Base-by-base conservation (phyloP, 1,139 yeast species). In the Pichia cactophila region DNA sequence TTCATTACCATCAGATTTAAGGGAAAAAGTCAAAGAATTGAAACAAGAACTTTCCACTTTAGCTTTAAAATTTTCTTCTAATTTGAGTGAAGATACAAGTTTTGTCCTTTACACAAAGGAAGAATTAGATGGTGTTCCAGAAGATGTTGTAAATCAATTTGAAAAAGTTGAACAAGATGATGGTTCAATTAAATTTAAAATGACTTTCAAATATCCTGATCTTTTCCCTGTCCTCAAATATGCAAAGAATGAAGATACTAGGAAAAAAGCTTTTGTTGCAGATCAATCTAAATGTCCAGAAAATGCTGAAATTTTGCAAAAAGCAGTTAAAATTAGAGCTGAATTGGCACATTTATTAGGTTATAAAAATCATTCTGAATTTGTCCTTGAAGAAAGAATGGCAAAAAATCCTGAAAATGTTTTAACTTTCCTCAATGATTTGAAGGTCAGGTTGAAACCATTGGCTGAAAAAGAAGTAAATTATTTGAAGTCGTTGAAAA, bases 151-250 rank as follows among this genome's bases (percentile, higher is more conserved):
- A 54, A 73, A 71, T 26, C 84, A 77, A 60, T 84, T 81, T 60
- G 82, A 78, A 50, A 65, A 68, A 53, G 63, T 68, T 17, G 68
- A 40, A 31, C 41, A 45, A n/a, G 76, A 69, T 14, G 73, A 69
- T 43, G 80, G 75, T 14, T 61, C 62, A 35, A 54, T 56, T 4
- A 75, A 75, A 60, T 74, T 68, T 61, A 83, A 82, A 62, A 82
- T 87, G 71, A 83, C 94, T 4, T 86, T 77, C 70, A 85, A 86
- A 64, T 84, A 85, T 60, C 92, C 95, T 5, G 95, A 86, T 61
- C 68, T 83, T 47, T 69, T 82, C 56, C 95, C 95, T 0, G 82
- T 83, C n/a, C 68, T 85, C 64, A 83, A 83, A 63, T 78, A 80
- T 63, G 90, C 94, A 43, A 71, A 74, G 50, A 69, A 69, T 54